Evolutionary conservation across 1,284 basidiomycete species (phyloP), one percentile per base, ranked within the genome.

Genomic region (Sanghuangporus weigelae): DNA sequence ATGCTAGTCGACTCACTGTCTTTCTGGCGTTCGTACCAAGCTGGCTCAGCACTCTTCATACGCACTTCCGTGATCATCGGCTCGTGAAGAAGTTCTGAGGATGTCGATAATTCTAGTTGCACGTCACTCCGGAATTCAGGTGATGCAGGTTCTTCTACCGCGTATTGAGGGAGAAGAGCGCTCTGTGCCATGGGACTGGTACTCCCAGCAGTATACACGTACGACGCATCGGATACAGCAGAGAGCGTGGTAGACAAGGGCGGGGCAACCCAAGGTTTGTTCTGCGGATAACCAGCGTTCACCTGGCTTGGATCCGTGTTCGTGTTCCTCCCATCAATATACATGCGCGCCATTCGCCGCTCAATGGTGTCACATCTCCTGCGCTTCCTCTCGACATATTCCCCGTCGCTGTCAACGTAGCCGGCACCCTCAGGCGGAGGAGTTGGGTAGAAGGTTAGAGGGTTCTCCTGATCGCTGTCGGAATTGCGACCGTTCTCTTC

Each of bases 11-110:
- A 59, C 64, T 57, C 42, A 63, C 65, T 26, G 35, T 66, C 65
- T 60, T 66, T 66, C 51, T 63, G 62, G 16, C 61, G 61, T 35
- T 66, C 65, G 38, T 66, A 66, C 65, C 65, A 66, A 7, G 62
- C 49, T 11, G 65, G 61, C 42, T 58, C 64, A 8, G 64, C 54
- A 16, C 65, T 57, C 38, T 63, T 63, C 65, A 66, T 66, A 16
- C 65, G 61, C 23, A 66, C 65, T 7, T 66, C 65, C 3, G 40
- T n/a, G 26, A 65, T 44, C 7, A 53, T 12, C 16, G 57, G 53
- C 36, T 53, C 51, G 44, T 46, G 21, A 11, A 11, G 8, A 6
- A 8, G 31, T 11, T 16, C 11, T 19, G n/a, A 31, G 14, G 40
- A 19, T 12, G 23, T 11, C 10, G 36, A 26, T 19, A 35, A 53